Conservation (phyloP, 176 grass and related monocot genomes). For the Oryza meyeriana region DNA sequence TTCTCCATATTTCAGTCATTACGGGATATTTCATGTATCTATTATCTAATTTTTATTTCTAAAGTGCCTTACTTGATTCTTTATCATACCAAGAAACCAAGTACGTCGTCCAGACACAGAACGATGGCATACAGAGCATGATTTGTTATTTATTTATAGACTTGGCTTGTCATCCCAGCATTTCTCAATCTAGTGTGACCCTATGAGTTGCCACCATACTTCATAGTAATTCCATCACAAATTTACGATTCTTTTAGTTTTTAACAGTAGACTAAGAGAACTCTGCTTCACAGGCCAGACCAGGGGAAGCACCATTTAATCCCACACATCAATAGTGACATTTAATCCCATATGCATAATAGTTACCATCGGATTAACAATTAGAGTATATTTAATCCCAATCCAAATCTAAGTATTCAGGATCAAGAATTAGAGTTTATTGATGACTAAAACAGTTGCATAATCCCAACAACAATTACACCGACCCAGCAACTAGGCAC, state of each 20-base stretch:
- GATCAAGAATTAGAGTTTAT: too few species aligned
- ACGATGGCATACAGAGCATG: background rate
- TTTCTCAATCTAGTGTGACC: background rate
- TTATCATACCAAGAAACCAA: background rate
- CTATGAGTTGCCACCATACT: background rate
- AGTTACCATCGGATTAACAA: too few species aligned
- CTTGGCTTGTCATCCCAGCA: background rate
- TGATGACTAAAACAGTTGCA: too few species aligned
- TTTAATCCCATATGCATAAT: too few species aligned
- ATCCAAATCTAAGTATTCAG: too few species aligned
- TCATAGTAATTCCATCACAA: background rate
- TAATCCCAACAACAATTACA: too few species aligned
- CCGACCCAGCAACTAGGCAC: too few species aligned
- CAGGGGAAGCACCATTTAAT: background rate
- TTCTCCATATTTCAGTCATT: background rate
- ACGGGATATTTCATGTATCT: background rate
- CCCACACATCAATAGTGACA: too few species aligned
- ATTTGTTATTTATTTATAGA: too few species aligned
- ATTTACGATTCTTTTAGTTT: background rate
- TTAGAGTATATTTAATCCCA: too few species aligned
- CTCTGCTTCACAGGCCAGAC: background rate
- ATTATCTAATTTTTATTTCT: background rate
- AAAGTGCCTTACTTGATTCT: background rate
- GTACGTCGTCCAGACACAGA: background rate
- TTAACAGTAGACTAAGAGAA: background rate